Percentiles rank a stretch among this genome's conserved stretches.
Conservation (phyloP, 2,329 filamentous ascomycete species). For the Colletotrichum tropicicola region DNA sequence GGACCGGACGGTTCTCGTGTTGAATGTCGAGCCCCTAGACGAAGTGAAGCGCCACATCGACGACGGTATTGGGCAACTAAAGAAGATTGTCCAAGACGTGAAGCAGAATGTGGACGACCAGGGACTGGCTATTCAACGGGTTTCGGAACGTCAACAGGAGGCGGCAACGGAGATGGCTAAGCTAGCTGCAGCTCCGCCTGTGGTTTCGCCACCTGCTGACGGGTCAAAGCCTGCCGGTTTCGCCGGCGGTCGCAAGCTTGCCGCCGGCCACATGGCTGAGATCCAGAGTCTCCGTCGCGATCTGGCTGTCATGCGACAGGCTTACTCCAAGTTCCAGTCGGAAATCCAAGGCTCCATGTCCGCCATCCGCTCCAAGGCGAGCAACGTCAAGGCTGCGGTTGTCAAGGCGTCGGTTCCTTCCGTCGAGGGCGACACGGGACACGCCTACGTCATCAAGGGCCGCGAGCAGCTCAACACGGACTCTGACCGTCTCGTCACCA, state of each 20-base stretch:
- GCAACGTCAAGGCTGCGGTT: slow-evolving; percentile 79
- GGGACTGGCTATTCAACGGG: slow-evolving; percentile 80
- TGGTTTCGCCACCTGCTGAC: slow-evolving; percentile 51
- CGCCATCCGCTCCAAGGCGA: slow-evolving; percentile 81
- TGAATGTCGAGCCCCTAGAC: slow-evolving; percentile 92
- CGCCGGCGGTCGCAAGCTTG: slow-evolving; percentile 53
- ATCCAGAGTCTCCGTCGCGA: slow-evolving; percentile 86
- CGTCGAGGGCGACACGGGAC: slow-evolving; percentile 80
- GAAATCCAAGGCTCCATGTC: slow-evolving; percentile 91
- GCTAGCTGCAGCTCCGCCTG: slow-evolving; percentile 56
- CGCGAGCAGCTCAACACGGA: slow-evolving; percentile 89
- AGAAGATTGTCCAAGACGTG: slow-evolving; percentile 84
- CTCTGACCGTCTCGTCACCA: slow-evolving; percentile 88
- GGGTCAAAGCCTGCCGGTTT: slow-evolving; percentile 43
- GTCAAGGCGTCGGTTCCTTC: slow-evolving; percentile 75
- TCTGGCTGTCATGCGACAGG: slow-evolving; percentile 90
- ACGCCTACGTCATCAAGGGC: slow-evolving; percentile 83
- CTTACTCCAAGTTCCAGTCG: slow-evolving; percentile 89
- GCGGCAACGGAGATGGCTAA: slow-evolving; percentile 85
- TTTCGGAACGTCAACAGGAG: slow-evolving; percentile 91
- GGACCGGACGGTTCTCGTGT: slow-evolving; percentile 91
- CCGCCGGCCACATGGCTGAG: slow-evolving; percentile 75
- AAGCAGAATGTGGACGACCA: slow-evolving; percentile 87
- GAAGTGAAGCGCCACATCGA: slow-evolving; percentile 98
- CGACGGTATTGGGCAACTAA: slow-evolving; percentile 84